Base-by-base conservation (phyloP, 1,284 basidiomycete genomes). In the Taiwanofungus camphoratus region DNA sequence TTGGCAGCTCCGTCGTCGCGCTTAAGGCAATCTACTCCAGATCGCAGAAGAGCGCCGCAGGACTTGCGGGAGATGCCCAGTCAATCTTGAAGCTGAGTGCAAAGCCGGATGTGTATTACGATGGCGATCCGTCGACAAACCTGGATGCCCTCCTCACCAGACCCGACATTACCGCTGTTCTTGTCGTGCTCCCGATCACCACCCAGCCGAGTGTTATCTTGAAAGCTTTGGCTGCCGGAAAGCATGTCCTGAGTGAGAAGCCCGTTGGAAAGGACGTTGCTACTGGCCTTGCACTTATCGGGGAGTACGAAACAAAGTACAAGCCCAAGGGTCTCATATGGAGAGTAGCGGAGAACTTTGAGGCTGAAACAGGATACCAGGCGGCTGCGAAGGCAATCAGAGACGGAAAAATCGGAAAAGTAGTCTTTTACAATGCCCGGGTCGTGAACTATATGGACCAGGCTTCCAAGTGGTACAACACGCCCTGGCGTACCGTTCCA, bases 191-290 rank as follows among this genome's bases (percentile, higher is more conserved):
- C 8, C 90, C 91, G 0, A 92, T 93, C 60, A 76, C 76, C 0
- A 56, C 71, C 9, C 88, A 91, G 60, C 87, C 89, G 1, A 64
- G 65, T 6, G 67, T 91, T 41, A 68, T 93, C 46, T 62, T 78
- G 45, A 74, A 74, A 53, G 72, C 74, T 1, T 65, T 84, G 30
- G 70, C 67, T 9, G 82, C 85, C 0, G 87, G 89, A 18, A 93
- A 93, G 65, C 86, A 92, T 55, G 88, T 93, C 38, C 61, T 93
- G 44, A 85, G 82, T 61, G 85, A 92, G 70, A 93, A 93, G 58
- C 91, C 91, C 5, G 71, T 92, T n/a, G 87, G 79, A 1, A 70
- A 79, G 29, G 79, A 84, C 53, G 79, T 92, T 23, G 68, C 70
- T 26, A 64, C 68, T 3, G 90, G 84, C 1, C 62, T 76, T 35